A percentile compares a stretch with the other conserved stretches of the same genome.
Conservation (phyloP, 2,329 filamentous ascomycete species). For the Colletotrichum somersetense region DNA sequence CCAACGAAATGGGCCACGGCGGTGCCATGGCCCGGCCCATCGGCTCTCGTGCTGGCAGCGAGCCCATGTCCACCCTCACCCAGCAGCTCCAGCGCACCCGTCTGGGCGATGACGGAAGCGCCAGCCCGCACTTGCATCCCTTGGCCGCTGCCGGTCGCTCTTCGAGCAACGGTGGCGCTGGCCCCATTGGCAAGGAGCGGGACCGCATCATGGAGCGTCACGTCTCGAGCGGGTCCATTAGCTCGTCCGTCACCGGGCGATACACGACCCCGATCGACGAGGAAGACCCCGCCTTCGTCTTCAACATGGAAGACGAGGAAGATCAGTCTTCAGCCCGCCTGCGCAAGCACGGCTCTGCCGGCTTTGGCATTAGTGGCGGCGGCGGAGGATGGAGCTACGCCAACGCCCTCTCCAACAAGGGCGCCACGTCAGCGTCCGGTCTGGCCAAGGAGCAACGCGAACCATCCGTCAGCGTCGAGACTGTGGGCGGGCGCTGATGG, state of each 20-base stretch:
- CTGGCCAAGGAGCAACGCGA: slow-evolving; percentile 42
- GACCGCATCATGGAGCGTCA: slow-evolving; percentile 66
- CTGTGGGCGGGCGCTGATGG: slow-evolving; percentile 42
- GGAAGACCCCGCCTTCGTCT: slow-evolving; percentile 73
- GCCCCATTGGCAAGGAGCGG: slow-evolving; percentile 55
- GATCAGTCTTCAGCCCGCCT: slow-evolving; percentile 58
- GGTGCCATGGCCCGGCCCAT: slow-evolving; percentile 54
- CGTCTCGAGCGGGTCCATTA: slow-evolving; percentile 70
- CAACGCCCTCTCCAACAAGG: slow-evolving; percentile 44
- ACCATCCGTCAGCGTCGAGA: slow-evolving; percentile 41
- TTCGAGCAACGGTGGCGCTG: slow-evolving; percentile 54
- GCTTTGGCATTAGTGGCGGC: slow-evolving; percentile 51
- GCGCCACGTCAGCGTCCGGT: slow-evolving; percentile 23
- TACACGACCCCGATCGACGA: slow-evolving; percentile 76
- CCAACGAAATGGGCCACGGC: slow-evolving; percentile 62
- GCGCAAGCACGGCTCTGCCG: slow-evolving; percentile 63
- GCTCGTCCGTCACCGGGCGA: slow-evolving; percentile 65
- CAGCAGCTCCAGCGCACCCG: slow-evolving; percentile 73
- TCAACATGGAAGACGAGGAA: slow-evolving; percentile 75
- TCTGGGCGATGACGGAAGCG: slow-evolving; percentile 61
- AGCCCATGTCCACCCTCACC: slow-evolving; percentile 69
- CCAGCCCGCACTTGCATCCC: slow-evolving; percentile 66
- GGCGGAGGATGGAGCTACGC: slow-evolving; percentile 58
- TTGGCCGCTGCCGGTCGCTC: slow-evolving; percentile 57
- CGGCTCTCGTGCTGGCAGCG: slow-evolving; percentile 59